Percentiles rank a stretch among this genome's conserved stretches.
Evolutionary conservation across 1,139 yeast genomes (phyloP).

Genomic region (Petasospora fabianii): DNA sequence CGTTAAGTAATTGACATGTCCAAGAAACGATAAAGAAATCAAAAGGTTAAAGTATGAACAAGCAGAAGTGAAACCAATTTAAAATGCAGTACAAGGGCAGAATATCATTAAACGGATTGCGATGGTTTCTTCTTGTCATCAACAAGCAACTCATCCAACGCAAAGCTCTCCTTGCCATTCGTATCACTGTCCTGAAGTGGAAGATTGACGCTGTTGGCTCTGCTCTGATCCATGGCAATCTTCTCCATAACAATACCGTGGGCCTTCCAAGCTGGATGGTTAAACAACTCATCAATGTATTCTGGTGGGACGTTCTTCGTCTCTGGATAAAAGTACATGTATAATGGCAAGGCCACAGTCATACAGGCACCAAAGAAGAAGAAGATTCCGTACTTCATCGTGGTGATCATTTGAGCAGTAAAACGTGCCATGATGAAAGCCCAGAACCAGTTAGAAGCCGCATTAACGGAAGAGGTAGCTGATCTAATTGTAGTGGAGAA

Average conservation of each 20-base stretch:
- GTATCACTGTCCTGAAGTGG: slow-evolving; percentile 2
- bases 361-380: slow-evolving; percentile 40
- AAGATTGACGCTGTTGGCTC: slow-evolving; percentile 11
- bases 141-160: neutral
- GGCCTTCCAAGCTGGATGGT: slow-evolving; percentile 27
- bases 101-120: no score
- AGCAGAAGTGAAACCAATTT: no score
- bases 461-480: slow-evolving; percentile 42
- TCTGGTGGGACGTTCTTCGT: slow-evolving; percentile 44
- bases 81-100: no score
- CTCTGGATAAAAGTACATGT: slow-evolving; percentile 40
- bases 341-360: slow-evolving; percentile 31
- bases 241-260: slow-evolving; percentile 17
- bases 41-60: no score
- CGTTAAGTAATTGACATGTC: no score
- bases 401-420: slow-evolving; percentile 40
- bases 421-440: slow-evolving; percentile 46
- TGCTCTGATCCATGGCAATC: slow-evolving; percentile 12
- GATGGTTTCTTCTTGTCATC: neutral
- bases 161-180: neutral
- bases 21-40: no score
- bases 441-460: slow-evolving; percentile 47
- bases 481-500: slow-evolving; percentile 42
- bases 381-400: slow-evolving; percentile 43
- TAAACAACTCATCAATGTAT: slow-evolving; percentile 41